Evolutionary conservation across 1,139 yeast species (phyloP), one percentile per base, ranked within the genome.

Genomic region (Saccharomyces uvarum): DNA sequence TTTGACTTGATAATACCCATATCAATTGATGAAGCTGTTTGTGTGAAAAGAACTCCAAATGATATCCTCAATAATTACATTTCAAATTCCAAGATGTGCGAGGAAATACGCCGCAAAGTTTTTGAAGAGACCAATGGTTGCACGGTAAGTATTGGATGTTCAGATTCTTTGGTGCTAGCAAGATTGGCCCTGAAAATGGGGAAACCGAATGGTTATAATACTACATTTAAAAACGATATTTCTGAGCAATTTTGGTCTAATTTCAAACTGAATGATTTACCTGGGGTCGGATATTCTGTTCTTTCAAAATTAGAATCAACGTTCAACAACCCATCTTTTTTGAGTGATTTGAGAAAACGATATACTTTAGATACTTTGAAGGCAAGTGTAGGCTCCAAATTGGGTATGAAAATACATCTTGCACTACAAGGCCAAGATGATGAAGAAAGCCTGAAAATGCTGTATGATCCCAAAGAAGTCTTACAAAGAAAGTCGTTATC

Each of bases 11-110:
- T 93, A 2, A 77, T 82, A 48, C 98, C 99, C 0, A 90, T 93
- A 0, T 89, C 95, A 62, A 84, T 93, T 4, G 99, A 93, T 69
- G 99, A 93, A 66, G 97, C 89, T 0, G 72, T 93, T 29, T 70
- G 91, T 13, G 96, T 91, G 61, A 77, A 85, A 1, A 73, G 88
- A 79, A 38, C 11, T 21, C 5, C 44, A 14, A 16, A 38, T 38
- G 13, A 38, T 16, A 8, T 16, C 11, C 24, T 4, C 2, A 38
- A 38, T 11, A 38, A 2, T 38, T 16, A 16, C 4, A 9, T 2
- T 2, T 52, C 49, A 3, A 57, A 56, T 19, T 61, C 61, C 16
- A 59, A 57, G 60, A 14, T 70, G 11, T 64, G 69, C 24, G 32
- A 56, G 47, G 48, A 51, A 1, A 52, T 90, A 7, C 74, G 91